Base-by-base conservation (phyloP, 306 rosid genomes). In the Alnus glutinosa region DNA sequence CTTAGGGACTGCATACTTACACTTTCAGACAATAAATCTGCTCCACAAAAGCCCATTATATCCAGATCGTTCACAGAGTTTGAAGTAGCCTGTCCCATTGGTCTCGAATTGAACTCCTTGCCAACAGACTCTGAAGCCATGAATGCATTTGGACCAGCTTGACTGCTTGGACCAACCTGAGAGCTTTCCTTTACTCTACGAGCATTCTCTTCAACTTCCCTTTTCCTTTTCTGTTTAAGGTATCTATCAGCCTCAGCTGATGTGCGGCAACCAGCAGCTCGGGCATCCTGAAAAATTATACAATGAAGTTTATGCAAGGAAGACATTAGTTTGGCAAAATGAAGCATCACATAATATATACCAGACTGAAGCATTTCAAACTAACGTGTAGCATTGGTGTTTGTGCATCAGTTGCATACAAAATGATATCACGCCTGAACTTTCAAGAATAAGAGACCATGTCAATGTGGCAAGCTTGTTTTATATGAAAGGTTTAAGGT, bases 21-120 rank as follows among this genome's bases (percentile, higher is more conserved):
- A 75, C 94, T 82, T 83, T 90, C 97, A 59, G 97, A 91, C 76
- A 95, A 97, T 70, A 92, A 75, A 85, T 92, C 98, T 18, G 90
- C 88, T 30, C 94, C 96, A 81, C 85, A 83, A 82, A 86, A 83
- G 83, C 97, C 92, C 44, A 86, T 59, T 11, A 75, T 74, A 82
- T 87, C 98, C 75, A 88, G 81, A 66, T 88, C 92, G 76, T 84
- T 83, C 75, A 79, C 80, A 67, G 95, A 87, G 84, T 86, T 88
- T 16, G 94, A 83, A 73, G 86, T 66, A 58, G 87, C 93, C 74
- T 87, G 93, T 44, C 83, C 90, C 9, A 87, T 85, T 46, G 93
- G 89, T 83, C 96, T 85, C 63, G 83, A 84, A 72, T 86, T 86
- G 48, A 83, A 75, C 83, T 91, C 96, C 86, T 88, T 93, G 75